phyloP scores from a whole-genome alignment of 2,329 filamentous ascomycete genomes.

The Sporothrix inflata region DNA sequence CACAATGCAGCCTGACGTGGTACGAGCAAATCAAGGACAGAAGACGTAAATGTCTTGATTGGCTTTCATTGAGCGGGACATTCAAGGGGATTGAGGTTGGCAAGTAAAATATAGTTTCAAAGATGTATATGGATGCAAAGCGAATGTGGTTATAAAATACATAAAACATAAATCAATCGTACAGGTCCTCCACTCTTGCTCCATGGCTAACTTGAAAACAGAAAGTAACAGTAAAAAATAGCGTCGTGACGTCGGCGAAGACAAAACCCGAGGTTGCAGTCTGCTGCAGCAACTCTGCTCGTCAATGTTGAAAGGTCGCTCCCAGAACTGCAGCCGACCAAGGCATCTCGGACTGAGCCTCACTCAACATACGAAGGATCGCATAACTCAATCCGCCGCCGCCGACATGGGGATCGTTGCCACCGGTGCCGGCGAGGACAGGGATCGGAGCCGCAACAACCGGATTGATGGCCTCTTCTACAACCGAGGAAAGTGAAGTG shows the following conservation, averaged over 20 bases:
- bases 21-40: conserved; percentile 4
- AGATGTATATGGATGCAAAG: neutral
- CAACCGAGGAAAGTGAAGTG: neutral
- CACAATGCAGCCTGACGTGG: neutral
- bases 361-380: neutral
- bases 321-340: neutral
- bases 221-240: neutral
- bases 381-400: neutral
- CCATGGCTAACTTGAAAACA: no score
- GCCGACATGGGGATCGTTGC: neutral
- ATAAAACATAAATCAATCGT: neutral
- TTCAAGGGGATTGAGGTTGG: neutral
- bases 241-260: neutral
- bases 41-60: neutral
- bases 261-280: neutral
- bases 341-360: neutral
- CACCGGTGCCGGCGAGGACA: neutral
- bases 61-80: neutral
- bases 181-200: neutral
- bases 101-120: neutral
- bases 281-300: no score
- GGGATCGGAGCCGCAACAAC: neutral
- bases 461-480: neutral
- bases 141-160: neutral
- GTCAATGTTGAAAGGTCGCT: neutral